A percentile compares a stretch with the other conserved stretches of the same genome.
These are phyloP conservation scores for Entophlyctis helioformis DNA, from an alignment of 192 early-diverging fungal species.

Conservation along the genomic window DNA sequence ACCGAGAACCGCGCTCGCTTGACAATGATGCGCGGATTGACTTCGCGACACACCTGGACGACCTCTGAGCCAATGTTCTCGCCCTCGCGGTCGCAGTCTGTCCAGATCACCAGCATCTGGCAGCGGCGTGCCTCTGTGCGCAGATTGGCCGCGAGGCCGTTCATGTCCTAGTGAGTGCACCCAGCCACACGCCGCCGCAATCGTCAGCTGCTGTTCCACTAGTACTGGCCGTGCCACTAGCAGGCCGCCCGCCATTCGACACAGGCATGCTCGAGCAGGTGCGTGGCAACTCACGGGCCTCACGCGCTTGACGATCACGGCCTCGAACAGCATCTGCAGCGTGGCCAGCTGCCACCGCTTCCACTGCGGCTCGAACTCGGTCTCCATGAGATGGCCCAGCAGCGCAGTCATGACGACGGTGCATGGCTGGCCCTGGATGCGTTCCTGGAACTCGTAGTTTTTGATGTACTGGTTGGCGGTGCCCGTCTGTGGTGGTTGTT, in stretches of 20 bases:
- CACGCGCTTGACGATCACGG: constrained; percentile 43
- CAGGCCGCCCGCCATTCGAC: too few species aligned
- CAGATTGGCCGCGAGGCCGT: constrained; percentile 54
- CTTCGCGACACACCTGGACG: constrained; percentile 44
- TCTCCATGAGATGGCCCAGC: constrained; percentile 57
- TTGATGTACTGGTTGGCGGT: constrained; percentile 54
- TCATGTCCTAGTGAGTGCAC: constrained; percentile 18
- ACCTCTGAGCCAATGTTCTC: constrained; percentile 88
- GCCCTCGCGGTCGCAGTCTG: constrained; percentile 96
- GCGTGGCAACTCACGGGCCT: constrained; percentile 15
- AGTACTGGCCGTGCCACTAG: too few species aligned
- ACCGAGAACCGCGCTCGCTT: constrained; percentile 83
- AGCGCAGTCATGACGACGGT: constrained; percentile 75
- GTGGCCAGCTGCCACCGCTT: constrained; percentile 50
- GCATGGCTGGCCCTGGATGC: constrained; percentile 31
- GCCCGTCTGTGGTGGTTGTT: constrained; percentile 5
- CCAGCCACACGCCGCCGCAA: too few species aligned
- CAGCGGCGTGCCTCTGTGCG: constrained; percentile 41
- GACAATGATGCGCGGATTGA: constrained; percentile 57
- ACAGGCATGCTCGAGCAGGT: too few species aligned
- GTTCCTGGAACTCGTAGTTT: constrained; percentile 71
- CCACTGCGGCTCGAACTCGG: constrained; percentile 54
- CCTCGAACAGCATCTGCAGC: constrained; percentile 56
- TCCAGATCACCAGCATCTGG: constrained; percentile 85
- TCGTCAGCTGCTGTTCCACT: too few species aligned